Percentiles rank a stretch among this genome's conserved stretches.
Evolutionary conservation across 129 eudicot species (phyloP).

Genomic region (Pseudognaphalium luteoalbum): DNA sequence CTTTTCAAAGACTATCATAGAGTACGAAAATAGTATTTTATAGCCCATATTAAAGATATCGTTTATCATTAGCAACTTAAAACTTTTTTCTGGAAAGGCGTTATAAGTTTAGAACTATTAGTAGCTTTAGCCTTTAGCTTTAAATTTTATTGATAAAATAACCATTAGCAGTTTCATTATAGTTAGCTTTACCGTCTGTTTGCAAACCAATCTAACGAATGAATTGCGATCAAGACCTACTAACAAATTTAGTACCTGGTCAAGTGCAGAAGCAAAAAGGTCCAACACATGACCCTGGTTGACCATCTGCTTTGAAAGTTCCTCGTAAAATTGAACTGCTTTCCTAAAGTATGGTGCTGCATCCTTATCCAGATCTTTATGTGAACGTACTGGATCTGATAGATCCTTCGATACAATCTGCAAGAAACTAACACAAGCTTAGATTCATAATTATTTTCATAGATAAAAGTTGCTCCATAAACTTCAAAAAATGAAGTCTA

Average conservation of each 20-base stretch:
- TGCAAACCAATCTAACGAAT: not conserved
- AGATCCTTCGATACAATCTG: conserved; percentile 94
- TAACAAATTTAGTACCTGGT: conserved; percentile 61
- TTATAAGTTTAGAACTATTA: not conserved
- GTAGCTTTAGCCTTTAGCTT: not conserved
- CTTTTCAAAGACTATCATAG: conserved; percentile 2
- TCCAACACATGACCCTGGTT: conserved; percentile 95
- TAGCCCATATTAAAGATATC: not conserved
- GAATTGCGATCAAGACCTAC: not conserved
- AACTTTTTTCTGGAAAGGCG: no score
- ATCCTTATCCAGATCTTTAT: conserved; percentile 96
- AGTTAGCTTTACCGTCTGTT: not conserved
- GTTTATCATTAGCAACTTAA: not conserved
- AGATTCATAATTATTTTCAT: not conserved
- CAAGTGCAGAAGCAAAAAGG: conserved; percentile 98
- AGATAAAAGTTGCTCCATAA: not conserved
- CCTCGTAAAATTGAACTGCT: conserved; percentile 82
- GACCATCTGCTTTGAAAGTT: conserved; percentile 83
- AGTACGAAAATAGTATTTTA: not conserved
- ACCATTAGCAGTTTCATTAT: conserved; percentile 7
- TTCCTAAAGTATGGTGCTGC: conserved; percentile 94
- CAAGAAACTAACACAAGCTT: conserved; percentile 22
- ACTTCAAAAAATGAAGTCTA: not conserved
- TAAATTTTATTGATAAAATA: not conserved
- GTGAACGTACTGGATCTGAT: conserved; percentile 96